Percentiles rank a stretch among this genome's conserved stretches.
Evolutionary conservation across 202 grass and related monocot species (phyloP).

Genomic region (Bolboschoenoplectus hybrid): DNA sequence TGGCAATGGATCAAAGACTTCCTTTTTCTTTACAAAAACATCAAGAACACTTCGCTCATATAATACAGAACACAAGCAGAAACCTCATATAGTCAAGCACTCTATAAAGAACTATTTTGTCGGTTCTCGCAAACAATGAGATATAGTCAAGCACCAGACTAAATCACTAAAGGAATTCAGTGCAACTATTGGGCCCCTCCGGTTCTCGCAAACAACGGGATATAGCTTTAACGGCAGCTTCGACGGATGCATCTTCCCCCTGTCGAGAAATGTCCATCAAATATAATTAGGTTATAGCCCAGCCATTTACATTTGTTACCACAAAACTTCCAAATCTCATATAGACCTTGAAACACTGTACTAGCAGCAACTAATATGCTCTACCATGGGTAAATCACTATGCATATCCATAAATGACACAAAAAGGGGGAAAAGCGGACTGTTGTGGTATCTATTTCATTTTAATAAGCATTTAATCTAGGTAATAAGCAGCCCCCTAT

Average conservation of each 20-base stretch:
- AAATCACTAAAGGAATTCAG: slow-evolving; percentile 47
- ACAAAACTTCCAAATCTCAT: not conserved
- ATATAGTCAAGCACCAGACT: not conserved
- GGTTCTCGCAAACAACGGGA: slow-evolving; percentile 79
- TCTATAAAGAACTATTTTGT: slow-evolving; percentile 1
- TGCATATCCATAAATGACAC: not conserved
- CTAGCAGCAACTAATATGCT: not conserved
- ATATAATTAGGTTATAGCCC: not conserved
- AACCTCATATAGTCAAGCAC: not conserved
- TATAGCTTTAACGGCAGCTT: slow-evolving; percentile 82
- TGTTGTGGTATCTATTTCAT: not conserved
- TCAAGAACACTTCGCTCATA: not conserved
- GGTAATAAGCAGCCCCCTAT: not conserved
- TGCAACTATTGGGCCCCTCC: slow-evolving; percentile 65
- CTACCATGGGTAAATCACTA: not conserved
- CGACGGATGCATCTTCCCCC: slow-evolving; percentile 96
- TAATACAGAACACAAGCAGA: not conserved
- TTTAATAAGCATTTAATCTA: not conserved
- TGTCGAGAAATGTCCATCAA: slow-evolving; percentile 35
- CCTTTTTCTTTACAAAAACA: not conserved
- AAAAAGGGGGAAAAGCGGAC: not conserved
- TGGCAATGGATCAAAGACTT: too few relatives aligned
- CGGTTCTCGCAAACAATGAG: too few relatives aligned
- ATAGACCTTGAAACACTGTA: not conserved
- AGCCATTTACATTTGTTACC: not conserved